A percentile compares a stretch with the other conserved stretches of the same genome.
phyloP scores from a whole-genome alignment of 164 flowering plant genomes.

The Stephania cephalantha region DNA sequence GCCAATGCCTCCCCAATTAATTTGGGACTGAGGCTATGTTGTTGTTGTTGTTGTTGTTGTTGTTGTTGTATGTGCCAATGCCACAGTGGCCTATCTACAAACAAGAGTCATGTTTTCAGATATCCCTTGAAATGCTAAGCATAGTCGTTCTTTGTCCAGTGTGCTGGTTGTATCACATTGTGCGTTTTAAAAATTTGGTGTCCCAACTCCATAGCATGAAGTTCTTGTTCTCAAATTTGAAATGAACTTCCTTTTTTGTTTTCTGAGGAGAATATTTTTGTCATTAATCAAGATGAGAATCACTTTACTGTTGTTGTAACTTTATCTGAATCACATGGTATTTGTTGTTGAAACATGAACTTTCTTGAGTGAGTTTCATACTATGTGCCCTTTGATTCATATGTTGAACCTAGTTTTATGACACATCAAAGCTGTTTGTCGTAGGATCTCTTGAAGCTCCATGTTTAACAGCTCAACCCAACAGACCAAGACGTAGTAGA shows the following conservation, averaged over 20 bases:
- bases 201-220: background rate
- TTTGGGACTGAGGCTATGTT: too few relatives aligned
- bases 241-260: background rate
- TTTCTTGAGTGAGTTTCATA: background rate
- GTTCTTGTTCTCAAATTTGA: background rate
- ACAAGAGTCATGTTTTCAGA: too few relatives aligned
- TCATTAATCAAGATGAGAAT: too few relatives aligned
- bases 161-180: background rate
- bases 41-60: too few relatives aligned
- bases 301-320: too few relatives aligned
- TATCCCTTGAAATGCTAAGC: too few relatives aligned
- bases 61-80: too few relatives aligned
- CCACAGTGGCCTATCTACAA: too few relatives aligned
- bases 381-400: background rate
- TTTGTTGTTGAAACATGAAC: background rate
- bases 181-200: background rate
- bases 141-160: too few relatives aligned
- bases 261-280: too few relatives aligned
- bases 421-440: slow-evolving; percentile 3
- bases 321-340: background rate
- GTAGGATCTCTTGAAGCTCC: slow-evolving; percentile 31
- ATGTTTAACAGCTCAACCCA: slow-evolving; percentile 15
- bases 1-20: too few relatives aligned
- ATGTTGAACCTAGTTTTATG: background rate
- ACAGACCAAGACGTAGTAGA: slow-evolving; percentile 27